phyloP scores from a whole-genome alignment of 768 basidiomycete species.

The Harrya chromipes region DNA sequence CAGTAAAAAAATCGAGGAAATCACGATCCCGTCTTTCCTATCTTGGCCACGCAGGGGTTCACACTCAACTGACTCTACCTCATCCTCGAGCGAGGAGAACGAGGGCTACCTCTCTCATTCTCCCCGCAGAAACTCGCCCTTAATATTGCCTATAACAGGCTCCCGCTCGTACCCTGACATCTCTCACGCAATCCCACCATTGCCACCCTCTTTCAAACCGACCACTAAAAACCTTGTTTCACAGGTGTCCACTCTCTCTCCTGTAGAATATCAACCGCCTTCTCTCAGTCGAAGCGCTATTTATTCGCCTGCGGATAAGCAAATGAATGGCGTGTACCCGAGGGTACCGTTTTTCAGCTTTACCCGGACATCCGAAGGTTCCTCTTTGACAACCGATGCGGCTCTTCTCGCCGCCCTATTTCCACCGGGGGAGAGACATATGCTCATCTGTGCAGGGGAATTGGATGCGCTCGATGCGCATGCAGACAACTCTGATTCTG shows the following conservation, averaged over 20 bases:
- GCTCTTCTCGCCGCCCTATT: conserved; percentile 66
- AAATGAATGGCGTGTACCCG: conserved; percentile 4
- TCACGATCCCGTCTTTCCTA: conserved; percentile 20
- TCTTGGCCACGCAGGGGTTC: conserved; percentile 23
- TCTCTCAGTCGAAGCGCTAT: conserved; percentile 7
- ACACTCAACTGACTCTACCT: conserved; percentile 23
- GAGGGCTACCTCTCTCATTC: conserved; percentile 63
- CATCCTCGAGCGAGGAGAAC: conserved; percentile 37
- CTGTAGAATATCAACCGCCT: conserved; percentile 17
- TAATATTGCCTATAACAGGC: conserved; percentile 31
- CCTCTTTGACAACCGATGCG: conserved; percentile 72
- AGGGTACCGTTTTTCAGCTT: conserved; percentile 77
- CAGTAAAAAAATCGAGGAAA: conserved; percentile 9
- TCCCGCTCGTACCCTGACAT: conserved; percentile 47
- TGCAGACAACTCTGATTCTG: conserved; percentile 28
- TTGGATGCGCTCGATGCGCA: conserved; percentile 55
- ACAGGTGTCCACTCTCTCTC: conserved; percentile 32
- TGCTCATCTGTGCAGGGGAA: conserved; percentile 72
- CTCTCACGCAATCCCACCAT: conserved; percentile 26
- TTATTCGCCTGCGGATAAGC: conserved; percentile 15
- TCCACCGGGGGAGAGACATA: conserved; percentile 65
- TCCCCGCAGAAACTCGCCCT: conserved; percentile 38
- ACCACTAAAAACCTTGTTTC: conserved; percentile 37
- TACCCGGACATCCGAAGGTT: conserved; percentile 72
- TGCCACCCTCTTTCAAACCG: conserved; percentile 34